These are phyloP conservation scores for Lojkania enalia DNA, from an alignment of 2,329 filamentous ascomycete genomes.

Conservation along the genomic window DNA sequence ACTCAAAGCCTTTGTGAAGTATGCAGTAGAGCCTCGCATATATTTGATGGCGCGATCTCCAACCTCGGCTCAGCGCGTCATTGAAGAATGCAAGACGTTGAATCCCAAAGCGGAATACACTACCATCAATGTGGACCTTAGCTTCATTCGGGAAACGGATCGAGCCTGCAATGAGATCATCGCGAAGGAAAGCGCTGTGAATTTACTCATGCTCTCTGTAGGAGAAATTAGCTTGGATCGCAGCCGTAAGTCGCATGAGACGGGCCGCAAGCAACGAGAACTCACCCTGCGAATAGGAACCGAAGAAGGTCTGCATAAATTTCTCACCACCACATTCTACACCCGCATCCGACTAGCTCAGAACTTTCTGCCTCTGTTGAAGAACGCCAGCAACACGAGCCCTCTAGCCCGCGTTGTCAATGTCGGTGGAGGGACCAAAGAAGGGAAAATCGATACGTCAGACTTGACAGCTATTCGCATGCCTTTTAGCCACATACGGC, in stretches of 20 bases:
- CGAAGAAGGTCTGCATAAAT: slow-evolving; percentile 7
- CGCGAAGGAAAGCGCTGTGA: slow-evolving; percentile 54
- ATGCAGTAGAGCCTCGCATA: slow-evolving; percentile 36
- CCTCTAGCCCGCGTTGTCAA: slow-evolving; percentile 5
- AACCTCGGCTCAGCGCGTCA: slow-evolving; percentile 35
- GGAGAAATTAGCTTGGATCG: not conserved
- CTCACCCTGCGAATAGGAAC: too few species aligned
- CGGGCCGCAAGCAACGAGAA: too few species aligned
- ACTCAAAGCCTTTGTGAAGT: slow-evolving; percentile 41
- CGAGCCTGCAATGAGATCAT: slow-evolving; percentile 50
- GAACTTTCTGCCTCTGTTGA: slow-evolving; percentile 1
- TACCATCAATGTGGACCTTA: slow-evolving; percentile 45
- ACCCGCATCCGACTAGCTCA: slow-evolving; percentile 3
- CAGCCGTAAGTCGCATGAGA: not conserved
- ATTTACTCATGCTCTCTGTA: slow-evolving; percentile 44
- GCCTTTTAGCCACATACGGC: slow-evolving; percentile 10
- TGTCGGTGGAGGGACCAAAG: slow-evolving; percentile 18
- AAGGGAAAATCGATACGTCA: slow-evolving; percentile 25
- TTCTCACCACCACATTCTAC: slow-evolving; percentile 6
- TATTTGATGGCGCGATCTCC: slow-evolving; percentile 46
- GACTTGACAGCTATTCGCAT: slow-evolving; percentile 21
- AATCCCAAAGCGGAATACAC: slow-evolving; percentile 36
- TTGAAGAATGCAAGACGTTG: slow-evolving; percentile 35
- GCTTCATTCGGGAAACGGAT: slow-evolving; percentile 42
- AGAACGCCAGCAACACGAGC: not conserved